phyloP scores from a whole-genome alignment of 441 rosid species.

The Melastoma candidum region DNA sequence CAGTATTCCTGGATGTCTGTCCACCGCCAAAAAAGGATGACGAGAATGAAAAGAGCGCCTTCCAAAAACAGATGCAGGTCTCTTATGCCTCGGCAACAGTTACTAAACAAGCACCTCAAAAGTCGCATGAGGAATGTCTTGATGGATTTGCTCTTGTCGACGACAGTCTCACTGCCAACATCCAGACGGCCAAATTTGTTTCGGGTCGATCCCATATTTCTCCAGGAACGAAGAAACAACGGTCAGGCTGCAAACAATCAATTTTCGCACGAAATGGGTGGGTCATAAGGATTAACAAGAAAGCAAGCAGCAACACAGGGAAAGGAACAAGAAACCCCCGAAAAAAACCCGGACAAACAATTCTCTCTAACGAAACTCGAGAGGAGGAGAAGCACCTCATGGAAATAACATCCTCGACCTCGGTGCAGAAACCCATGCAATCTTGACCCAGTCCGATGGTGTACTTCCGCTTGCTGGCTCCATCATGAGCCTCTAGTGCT shows the following conservation, averaged over 20 bases:
- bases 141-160: constrained; percentile 97
- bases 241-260: constrained; percentile 48
- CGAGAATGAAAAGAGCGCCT: too few species aligned
- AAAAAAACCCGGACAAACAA: too few species aligned
- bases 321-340: too few species aligned
- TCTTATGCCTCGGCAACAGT: too few species aligned
- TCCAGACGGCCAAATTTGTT: constrained; percentile 86
- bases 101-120: constrained; percentile 57
- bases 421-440: constrained; percentile 92
- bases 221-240: constrained; percentile 81
- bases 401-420: constrained; percentile 98
- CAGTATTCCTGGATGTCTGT: constrained; percentile 88
- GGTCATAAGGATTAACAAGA: too few species aligned
- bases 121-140: constrained; percentile 97
- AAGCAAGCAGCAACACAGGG: too few species aligned
- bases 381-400: constrained; percentile 50
- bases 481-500: constrained; percentile 87
- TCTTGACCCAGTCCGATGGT: constrained; percentile 99
- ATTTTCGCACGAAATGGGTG: background rate
- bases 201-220: constrained; percentile 83
- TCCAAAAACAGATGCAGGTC: too few species aligned
- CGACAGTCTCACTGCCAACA: constrained; percentile 98
- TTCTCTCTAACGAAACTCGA: too few species aligned
- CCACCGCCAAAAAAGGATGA: constrained; percentile 8
- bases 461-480: constrained; percentile 93